These are phyloP conservation scores for Neonectria coccinea DNA, from an alignment of 2,329 filamentous ascomycete species.

Conservation along the genomic window DNA sequence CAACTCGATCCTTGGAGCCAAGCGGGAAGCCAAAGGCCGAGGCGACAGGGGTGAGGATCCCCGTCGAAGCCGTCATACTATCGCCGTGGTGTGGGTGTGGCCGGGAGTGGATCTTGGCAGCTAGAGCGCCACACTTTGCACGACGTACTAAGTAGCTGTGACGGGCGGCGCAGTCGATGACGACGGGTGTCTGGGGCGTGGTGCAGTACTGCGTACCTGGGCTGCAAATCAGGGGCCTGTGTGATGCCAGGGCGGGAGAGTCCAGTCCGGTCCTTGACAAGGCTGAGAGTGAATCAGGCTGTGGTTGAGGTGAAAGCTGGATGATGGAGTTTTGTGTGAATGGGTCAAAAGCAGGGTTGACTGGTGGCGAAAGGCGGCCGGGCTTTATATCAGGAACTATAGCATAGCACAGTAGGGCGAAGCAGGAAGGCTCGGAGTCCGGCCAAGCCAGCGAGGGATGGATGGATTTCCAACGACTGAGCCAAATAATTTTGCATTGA, in stretches of 20 bases:
- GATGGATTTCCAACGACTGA: constrained; percentile 14
- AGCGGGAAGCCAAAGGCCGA: constrained; percentile 52
- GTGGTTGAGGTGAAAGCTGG: neutral
- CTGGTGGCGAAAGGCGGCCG: constrained; percentile 16
- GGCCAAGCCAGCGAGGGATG: constrained; percentile 6
- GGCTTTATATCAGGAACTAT: constrained; percentile 21
- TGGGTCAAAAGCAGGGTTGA: neutral
- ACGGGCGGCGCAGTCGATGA: constrained; percentile 15
- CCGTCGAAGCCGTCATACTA: constrained; percentile 47
- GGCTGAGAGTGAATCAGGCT: neutral
- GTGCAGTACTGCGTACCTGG: no score
- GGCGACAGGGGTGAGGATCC: constrained; percentile 47
- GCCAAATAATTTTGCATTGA: constrained; percentile 1
- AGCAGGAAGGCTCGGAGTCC: constrained; percentile 13
- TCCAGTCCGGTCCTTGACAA: neutral
- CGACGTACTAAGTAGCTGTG: constrained; percentile 14
- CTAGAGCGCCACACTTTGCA: constrained; percentile 18
- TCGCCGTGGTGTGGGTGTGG: constrained; percentile 22
- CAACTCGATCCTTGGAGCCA: constrained; percentile 42
- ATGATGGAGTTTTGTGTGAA: neutral
- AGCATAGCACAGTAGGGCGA: neutral
- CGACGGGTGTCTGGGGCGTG: constrained; percentile 9
- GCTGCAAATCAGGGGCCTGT: constrained; percentile 19
- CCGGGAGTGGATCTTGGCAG: constrained; percentile 20
- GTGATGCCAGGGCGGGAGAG: constrained; percentile 23